Percentiles rank a stretch among this genome's conserved stretches.
phyloP scores from a whole-genome alignment of 192 early-diverging fungal species.

The Podila clonocystis region DNA sequence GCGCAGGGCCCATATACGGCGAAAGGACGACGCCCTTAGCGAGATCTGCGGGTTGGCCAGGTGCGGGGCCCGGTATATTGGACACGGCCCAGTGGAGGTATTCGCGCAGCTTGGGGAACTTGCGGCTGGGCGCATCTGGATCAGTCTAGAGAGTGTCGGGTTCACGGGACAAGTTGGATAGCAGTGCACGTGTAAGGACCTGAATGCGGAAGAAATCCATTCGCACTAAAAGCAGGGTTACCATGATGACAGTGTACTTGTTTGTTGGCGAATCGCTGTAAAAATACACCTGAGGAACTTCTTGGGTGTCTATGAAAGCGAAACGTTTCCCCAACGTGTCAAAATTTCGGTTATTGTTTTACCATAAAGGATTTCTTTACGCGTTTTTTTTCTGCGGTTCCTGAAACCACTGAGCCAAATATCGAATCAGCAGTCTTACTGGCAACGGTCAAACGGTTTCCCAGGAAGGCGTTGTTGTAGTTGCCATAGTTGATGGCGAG shows the following conservation, averaged over 20 bases:
- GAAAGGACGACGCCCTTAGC: constrained; percentile 14
- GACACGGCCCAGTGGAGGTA: constrained; percentile 57
- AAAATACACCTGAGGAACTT: neutral
- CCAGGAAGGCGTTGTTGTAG: neutral
- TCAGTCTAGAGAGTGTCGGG: constrained; percentile 31
- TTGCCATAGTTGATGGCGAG: neutral
- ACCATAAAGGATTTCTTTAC: neutral
- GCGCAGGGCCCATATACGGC: constrained; percentile 50
- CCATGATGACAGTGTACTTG: neutral
- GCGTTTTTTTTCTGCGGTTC: neutral
- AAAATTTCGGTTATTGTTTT: too few relatives aligned
- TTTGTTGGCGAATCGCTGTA: neutral
- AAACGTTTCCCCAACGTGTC: neutral
- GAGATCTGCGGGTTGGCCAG: neutral
- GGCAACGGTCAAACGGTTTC: neutral
- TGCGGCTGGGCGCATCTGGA: constrained; percentile 53
- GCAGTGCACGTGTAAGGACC: too few relatives aligned
- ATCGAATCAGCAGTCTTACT: neutral
- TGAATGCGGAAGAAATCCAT: neutral
- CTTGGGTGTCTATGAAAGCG: neutral
- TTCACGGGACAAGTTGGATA: neutral
- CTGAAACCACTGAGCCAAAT: neutral
- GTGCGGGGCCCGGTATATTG: constrained; percentile 39
- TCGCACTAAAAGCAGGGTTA: neutral
- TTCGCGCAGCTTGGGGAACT: constrained; percentile 39